A percentile compares a stretch with the other conserved stretches of the same genome.
phyloP scores from a whole-genome alignment of 192 early-diverging fungal genomes.

The Podila minutissima region DNA sequence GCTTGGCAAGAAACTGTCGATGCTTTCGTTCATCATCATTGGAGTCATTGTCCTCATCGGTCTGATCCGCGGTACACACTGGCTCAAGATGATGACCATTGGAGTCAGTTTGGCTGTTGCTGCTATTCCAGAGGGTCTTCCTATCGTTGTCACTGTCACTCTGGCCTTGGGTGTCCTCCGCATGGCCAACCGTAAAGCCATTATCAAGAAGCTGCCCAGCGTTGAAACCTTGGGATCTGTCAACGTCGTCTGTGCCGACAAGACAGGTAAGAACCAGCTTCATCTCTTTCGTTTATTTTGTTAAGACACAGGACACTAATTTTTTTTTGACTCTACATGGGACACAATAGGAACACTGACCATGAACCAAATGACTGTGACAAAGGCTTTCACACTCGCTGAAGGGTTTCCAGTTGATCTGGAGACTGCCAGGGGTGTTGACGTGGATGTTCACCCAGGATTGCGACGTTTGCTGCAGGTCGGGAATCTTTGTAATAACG shows the following conservation, averaged over 20 bases:
- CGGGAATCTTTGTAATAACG: conserved; percentile 95
- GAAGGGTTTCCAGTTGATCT: conserved; percentile 60
- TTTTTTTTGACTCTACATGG: background rate
- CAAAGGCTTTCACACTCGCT: conserved; percentile 77
- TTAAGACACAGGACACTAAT: background rate
- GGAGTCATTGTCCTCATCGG: conserved; percentile 86
- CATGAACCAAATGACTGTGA: conserved; percentile 95
- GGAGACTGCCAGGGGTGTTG: conserved; percentile 52
- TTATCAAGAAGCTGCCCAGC: conserved; percentile 94
- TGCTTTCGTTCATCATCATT: conserved; percentile 90
- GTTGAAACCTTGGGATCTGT: conserved; percentile 96
- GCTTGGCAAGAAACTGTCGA: conserved; percentile 86
- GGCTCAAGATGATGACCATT: conserved; percentile 97
- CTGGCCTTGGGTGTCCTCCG: conserved; percentile 91
- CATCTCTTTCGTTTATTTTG: background rate
- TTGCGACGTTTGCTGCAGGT: conserved; percentile 56
- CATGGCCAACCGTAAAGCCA: conserved; percentile 92
- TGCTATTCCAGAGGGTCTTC: conserved; percentile 97
- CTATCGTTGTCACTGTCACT: conserved; percentile 97
- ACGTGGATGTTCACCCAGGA: conserved; percentile 39
- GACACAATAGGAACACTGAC: conserved; percentile 80
- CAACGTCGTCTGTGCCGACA: conserved; percentile 96
- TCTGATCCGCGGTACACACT: conserved; percentile 84
- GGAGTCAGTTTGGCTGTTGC: conserved; percentile 95
- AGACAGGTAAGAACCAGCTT: conserved; percentile 70